Evolutionary conservation across 176 grass and related monocot species (phyloP), one percentile per base, ranked within the genome.

Genomic region (Echinochloa phyllopogon): DNA sequence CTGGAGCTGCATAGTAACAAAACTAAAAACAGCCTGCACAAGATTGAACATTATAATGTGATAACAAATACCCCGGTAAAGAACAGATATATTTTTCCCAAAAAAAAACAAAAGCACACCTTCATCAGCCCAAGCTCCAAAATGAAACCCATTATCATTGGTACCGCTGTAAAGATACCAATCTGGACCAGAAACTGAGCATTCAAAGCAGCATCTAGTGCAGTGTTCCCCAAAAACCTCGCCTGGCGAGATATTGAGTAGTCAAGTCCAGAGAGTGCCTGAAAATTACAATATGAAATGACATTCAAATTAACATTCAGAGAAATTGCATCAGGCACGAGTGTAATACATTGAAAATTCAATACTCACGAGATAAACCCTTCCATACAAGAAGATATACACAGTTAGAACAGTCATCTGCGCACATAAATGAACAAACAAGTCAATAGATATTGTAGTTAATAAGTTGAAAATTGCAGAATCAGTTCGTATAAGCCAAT

Each of bases 201-300:
- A 85, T 98, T 98, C 65, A 98, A 87, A 88, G 93, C 93, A 73
- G 96, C 96, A 79, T 98, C 96, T 66, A 98, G 85, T 42, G 96
- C 91, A 79, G 89, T 90, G 50, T 95, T 98, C 75, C 96, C 91
- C 25, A 93, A 76, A 81, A 87, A 52, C 78, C 83, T 91, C 74
- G 86, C 91, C 89, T 78, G 41, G 15, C 59, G 85, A 76, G 93
- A 92, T 82, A 98, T 95, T 27, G 85, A 92, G 78, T 66, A 80
- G 81, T 98, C 96, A 13, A 98, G 85, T 75, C 96, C 96, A 90
- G 96, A 98, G 20, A 98, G 91, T 87, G 96, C 96, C 96, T 98
- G 84, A 63, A 91, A 85, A 72, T 77, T 75, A 75, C 6, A 73
- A 69, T 17, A 81, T 9, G 65, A 39, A 65, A 23, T 50, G 27